Base-by-base conservation (phyloP, 768 basidiomycete species). In the Serendipita sp. region DNA sequence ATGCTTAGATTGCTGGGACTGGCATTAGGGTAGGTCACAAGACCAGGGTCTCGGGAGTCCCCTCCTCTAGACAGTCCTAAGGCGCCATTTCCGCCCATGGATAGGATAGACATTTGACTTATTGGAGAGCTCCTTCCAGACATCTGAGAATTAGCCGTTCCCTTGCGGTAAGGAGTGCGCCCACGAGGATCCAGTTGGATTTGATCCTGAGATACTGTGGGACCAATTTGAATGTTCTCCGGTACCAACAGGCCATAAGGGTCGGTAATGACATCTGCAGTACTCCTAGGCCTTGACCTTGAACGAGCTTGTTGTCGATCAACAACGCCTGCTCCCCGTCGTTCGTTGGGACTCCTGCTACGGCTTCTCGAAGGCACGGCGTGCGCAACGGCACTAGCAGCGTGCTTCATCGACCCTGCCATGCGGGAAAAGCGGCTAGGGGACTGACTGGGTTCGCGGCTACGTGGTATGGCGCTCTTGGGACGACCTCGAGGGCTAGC, bases 161-260 rank as follows among this genome's bases (percentile, higher is more conserved):
- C 34, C 8, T 60, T 32, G 18, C 56, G 56, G 16, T 28, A n/a
- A 38, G 56, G 56, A 3, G 34, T 60, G 23, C 56, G 56, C 10
- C 56, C 56, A 32, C 56, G 28, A 35, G 56, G 16, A 32, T 60
- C 36, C 8, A n/a, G 8, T 23, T 60, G 28, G 28, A 60, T 38
- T 8, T 34, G 23, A 23, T 60, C 56, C 18, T n/a, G 4, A 8
- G 56, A 60, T 10, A 60, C 18, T n/a, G 18, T n/a, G 16, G 56
- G 56, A n/a, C 56, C 56, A n/a, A 60, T 38, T 60, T 38, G 56
- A 60, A 60, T 60, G 18, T 60, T n/a, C 56, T 60, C 56, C 16
- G 56, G 56, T 38, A 32, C 30, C 16, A 36, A 35, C 28, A 30
- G 30, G 35, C 18, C 34, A 60, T 60, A 38, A 51, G 48, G 48